phyloP scores from a whole-genome alignment of 495 filamentous ascomycete species.

The Pseudomonodictys pantanalensis region DNA sequence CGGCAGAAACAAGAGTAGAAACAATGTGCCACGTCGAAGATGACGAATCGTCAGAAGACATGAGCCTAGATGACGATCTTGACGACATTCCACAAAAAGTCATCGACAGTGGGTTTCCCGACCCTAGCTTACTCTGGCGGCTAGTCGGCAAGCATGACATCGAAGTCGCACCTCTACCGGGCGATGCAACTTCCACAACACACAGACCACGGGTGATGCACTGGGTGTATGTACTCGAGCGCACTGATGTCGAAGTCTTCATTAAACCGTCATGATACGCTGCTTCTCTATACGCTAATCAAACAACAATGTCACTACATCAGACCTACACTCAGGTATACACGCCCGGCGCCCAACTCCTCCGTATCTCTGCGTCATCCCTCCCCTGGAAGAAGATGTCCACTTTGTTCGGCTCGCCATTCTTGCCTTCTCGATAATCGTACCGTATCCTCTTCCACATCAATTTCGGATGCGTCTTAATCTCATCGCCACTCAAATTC shows the following conservation, averaged over 20 bases:
- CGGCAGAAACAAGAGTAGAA: no score
- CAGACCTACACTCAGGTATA: conserved; percentile 14
- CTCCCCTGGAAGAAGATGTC: conserved; percentile 27
- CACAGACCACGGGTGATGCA: conserved; percentile 32
- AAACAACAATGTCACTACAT: neutral
- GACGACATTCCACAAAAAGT: conserved; percentile 17
- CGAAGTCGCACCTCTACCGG: conserved; percentile 5
- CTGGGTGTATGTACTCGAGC: conserved; percentile 33
- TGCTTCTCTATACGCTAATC: neutral
- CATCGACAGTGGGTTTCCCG: conserved; percentile 20
- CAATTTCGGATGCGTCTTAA: conserved; percentile 25
- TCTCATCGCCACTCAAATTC: conserved; percentile 29
- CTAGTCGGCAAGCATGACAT: conserved; percentile 29
- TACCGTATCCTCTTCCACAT: conserved; percentile 26
- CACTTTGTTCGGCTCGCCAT: conserved; percentile 31
- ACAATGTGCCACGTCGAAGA: neutral
- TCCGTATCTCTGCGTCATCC: conserved; percentile 16
- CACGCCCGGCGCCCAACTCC: conserved; percentile 23
- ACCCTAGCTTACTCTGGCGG: conserved; percentile 25
- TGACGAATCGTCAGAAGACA: conserved; percentile 1
- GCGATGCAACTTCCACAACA: neutral
- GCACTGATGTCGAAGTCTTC: conserved; percentile 16
- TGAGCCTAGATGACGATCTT: conserved; percentile 13
- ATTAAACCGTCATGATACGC: neutral
- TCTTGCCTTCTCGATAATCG: conserved; percentile 30